Evolutionary conservation across 352 stramenopile species (phyloP), one percentile per base, ranked within the genome.

Genomic region (Globisporangium yorkense): DNA sequence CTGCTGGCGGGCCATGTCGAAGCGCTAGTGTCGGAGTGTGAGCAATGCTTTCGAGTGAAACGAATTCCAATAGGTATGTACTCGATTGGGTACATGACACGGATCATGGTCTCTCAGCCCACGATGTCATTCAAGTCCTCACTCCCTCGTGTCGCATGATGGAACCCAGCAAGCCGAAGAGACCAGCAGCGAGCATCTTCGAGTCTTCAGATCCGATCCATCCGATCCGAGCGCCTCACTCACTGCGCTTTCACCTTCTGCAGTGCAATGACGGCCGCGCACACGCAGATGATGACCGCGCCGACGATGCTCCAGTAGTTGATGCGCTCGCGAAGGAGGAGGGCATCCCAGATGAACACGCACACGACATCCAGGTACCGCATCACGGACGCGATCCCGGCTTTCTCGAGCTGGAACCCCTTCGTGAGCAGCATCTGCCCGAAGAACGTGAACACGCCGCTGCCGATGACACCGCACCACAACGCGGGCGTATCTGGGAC

Each of bases 341-440:
- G 31, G 16, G 68, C 69, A 60, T 93, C 81, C 78, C 80, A 92
- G 49, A 94, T 69, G 60, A 94, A 94, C 7, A 90, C 78, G 59
- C 72, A 92, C n/a, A 92, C 81, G 8, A 94, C 81, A 54, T 92
- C 84, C 27, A 92, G 50, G 61, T 91, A 91, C 37, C 84, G 84
- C 84, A 92, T 91, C 54, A 92, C 77, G 15, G 80, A 91, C 15
- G 84, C 84, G 33, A 91, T 86, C 13, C 81, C 82, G n/a, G 80
- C 79, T 45, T 92, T 94, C 50, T 91, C 84, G 6, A 90, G 68
- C 63, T 94, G 84, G 53, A 94, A 92, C 6, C 84, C 84, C 45
- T 87, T 84, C 1, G 84, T 94, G 10, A 94, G 67, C 40, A 87
- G 68, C 51, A 89, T 45, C 49, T 92, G 81, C 2, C 80, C 80